Evolutionary conservation across 495 filamentous ascomycete genomes (phyloP).

Genomic region (Immersiella caudata): DNA sequence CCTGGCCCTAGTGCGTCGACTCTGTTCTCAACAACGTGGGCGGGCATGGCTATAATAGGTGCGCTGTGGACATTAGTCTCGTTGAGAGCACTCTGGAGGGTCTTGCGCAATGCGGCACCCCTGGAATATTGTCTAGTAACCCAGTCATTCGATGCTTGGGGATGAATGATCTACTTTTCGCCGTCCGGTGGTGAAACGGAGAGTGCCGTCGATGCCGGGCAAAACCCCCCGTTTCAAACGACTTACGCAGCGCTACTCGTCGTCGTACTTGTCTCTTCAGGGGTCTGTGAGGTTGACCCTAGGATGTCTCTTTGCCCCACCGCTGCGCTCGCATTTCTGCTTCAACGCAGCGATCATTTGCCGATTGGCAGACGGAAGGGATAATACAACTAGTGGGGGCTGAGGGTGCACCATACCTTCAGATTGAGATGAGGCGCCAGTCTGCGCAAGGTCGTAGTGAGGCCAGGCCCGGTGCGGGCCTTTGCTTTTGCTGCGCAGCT

Average conservation of each 20-base stretch:
- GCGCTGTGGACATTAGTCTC: background rate
- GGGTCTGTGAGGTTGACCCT: background rate
- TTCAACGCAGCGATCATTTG: background rate
- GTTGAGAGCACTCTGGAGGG: background rate
- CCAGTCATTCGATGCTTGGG: background rate
- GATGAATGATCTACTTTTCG: background rate
- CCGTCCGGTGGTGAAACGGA: background rate
- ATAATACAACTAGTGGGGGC: background rate
- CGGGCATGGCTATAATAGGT: background rate
- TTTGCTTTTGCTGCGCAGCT: background rate
- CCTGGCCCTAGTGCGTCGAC: background rate
- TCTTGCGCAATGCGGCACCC: background rate
- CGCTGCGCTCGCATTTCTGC: background rate
- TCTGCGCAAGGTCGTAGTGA: background rate
- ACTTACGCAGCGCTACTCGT: too few species aligned
- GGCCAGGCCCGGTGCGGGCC: background rate
- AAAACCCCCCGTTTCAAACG: too few species aligned
- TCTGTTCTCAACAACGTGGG: background rate
- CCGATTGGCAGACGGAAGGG: background rate
- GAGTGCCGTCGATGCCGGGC: too few species aligned
- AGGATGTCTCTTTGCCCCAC: background rate
- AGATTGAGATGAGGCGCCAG: background rate
- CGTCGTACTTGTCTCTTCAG: background rate
- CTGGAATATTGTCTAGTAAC: background rate
- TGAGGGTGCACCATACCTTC: background rate